Evolutionary conservation across 495 filamentous ascomycete genomes (phyloP), one percentile per base, ranked within the genome.

Genomic region (Opeltia flavorubescens): DNA sequence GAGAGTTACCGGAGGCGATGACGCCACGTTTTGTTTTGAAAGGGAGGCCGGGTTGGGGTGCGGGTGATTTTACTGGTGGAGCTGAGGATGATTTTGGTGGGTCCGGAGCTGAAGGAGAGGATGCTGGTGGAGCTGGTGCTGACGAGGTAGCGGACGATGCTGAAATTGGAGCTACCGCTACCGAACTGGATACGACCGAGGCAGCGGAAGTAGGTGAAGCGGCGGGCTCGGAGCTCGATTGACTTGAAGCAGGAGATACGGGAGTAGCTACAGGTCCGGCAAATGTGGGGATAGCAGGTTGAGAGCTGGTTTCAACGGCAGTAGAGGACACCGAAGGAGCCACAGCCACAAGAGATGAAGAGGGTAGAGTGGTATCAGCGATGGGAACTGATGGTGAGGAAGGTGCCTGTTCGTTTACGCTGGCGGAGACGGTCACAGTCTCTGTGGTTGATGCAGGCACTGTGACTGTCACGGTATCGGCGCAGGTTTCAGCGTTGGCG

Each of bases 21-120:
- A 54, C 45, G 13, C 50, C 49, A 31, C 52, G 50, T 48, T 52
- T 52, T 12, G 50, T 34, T 15, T 33, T 28, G n/a, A n/a, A n/a
- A n/a, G n/a, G n/a, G 39, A 49, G 48, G 13, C 43, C 11, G 17
- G 31, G 5, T 4, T 30, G 11, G 38, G 20, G 31, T 13, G 30
- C 6, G 13, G 30, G 11, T 17, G 44, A 21, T 24, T 13, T 38
- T 18, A 21, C 21, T 21, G 17, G 18, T 17, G 46, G n/a, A 27
- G 17, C 28, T 15, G 21, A 24, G 23, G 35, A n/a, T 1, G 9
- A 11, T 1, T 25, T 17, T 31, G 41, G 6, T 33, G 25, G 12
- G 17, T 12, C 27, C 18, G 7, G 1, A 27, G 35, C 15, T 17
- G 29, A 21, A 36, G 29, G 24, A 12, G 47, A 11, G 4, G 35